Conservation (phyloP, 345 rosid genomes). For the Cochlearia excelsa region DNA sequence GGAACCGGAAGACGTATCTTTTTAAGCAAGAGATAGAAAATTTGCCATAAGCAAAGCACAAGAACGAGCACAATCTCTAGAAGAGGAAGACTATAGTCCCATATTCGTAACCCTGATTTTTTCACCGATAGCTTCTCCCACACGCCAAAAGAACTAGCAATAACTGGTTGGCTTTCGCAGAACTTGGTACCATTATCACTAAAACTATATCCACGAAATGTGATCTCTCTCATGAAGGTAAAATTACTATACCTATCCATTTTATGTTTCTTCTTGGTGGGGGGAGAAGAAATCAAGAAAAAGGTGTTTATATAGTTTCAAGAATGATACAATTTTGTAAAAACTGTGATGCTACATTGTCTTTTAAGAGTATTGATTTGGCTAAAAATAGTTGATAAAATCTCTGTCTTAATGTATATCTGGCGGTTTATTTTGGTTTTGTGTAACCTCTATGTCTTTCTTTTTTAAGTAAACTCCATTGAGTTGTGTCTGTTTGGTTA, state of each 20-base stretch:
- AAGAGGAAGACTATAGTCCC: conserved; percentile 33
- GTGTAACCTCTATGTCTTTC: background rate
- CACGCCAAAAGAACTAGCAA: conserved; percentile 24
- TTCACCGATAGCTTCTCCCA: conserved; percentile 12
- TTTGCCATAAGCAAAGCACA: conserved; percentile 33
- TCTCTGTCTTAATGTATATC: background rate
- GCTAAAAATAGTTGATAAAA: too few relatives aligned
- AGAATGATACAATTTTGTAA: background rate
- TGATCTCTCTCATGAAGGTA: background rate
- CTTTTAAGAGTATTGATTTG: too few relatives aligned
- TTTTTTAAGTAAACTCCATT: conserved; percentile 10
- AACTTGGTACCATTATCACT: conserved; percentile 7
- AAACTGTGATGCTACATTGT: too few relatives aligned
- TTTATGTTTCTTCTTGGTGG: conserved; percentile 3
- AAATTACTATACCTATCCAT: background rate
- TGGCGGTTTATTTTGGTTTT: conserved; percentile 10
- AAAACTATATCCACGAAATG: conserved; percentile 25
- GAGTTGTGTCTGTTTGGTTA: background rate
- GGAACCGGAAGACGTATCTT: conserved; percentile 29
- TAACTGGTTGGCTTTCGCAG: conserved; percentile 15
- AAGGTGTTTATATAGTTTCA: background rate
- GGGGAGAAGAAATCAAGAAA: conserved; percentile 11
- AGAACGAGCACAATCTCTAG: conserved; percentile 23
- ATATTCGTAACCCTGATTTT: background rate
- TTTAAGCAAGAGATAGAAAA: conserved; percentile 28